Percentiles rank a stretch among this genome's conserved stretches.
These are phyloP conservation scores for Bacidia gigantensis DNA, from an alignment of 495 filamentous ascomycete species.

Conservation along the genomic window DNA sequence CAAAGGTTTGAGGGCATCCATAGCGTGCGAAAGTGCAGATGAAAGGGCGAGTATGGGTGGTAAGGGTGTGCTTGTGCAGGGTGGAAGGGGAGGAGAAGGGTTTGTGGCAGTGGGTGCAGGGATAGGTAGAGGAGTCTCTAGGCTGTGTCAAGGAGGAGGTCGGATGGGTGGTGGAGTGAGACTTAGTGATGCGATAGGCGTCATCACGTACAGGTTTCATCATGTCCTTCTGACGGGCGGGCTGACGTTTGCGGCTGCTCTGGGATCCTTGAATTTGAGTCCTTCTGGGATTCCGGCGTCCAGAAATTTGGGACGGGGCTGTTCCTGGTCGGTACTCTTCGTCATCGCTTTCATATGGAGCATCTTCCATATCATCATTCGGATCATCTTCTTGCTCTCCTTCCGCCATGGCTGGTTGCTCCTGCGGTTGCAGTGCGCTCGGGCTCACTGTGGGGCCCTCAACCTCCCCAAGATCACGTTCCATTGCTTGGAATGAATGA, in stretches of 20 bases:
- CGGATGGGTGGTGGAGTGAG: not conserved
- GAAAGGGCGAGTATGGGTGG: slow-evolving; percentile 48
- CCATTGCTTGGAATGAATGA: not conserved
- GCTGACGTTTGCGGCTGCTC: slow-evolving; percentile 1
- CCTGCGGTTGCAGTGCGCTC: not conserved
- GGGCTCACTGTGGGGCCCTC: slow-evolving; percentile 1
- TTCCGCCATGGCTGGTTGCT: not conserved
- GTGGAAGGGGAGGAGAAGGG: slow-evolving; percentile 12
- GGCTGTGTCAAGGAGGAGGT: not conserved
- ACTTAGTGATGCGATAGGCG: slow-evolving; percentile 6
- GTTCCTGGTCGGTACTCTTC: slow-evolving; percentile 7
- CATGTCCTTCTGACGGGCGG: not conserved
- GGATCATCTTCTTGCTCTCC: slow-evolving; percentile 10
- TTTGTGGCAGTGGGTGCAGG: slow-evolving; percentile 11
- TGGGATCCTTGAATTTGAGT: not conserved
- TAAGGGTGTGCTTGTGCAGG: slow-evolving; percentile 16
- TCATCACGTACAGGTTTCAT: not conserved
- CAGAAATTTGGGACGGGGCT: not conserved
- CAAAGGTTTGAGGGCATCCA: slow-evolving; percentile 73
- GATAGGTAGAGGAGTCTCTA: not conserved
- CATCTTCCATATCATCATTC: slow-evolving; percentile 10
- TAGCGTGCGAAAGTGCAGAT: slow-evolving; percentile 70
- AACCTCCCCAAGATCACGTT: not conserved
- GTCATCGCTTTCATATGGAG: slow-evolving; percentile 11
- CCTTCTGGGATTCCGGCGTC: not conserved